Base-by-base conservation (phyloP, 441 rosid genomes). In the Erysimum cheiri region DNA sequence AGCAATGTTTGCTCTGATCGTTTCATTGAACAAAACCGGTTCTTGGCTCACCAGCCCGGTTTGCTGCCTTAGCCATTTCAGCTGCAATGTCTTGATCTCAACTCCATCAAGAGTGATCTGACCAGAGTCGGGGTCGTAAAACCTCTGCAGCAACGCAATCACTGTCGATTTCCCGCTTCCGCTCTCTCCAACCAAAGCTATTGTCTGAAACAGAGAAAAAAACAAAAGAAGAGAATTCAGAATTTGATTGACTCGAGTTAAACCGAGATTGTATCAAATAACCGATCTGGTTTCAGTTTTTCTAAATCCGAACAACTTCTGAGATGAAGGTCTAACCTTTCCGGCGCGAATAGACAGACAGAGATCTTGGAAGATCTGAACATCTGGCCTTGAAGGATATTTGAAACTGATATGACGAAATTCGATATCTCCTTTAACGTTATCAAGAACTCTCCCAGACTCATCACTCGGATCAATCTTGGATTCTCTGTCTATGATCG, bases 171-270 rank as follows among this genome's bases (percentile, higher is more conserved):
- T 92, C 1, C 96, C 93, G 5, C 94, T 77, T 41, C 98, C 97
- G 44, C 98, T 94, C 70, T 94, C 99, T 76, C 97, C 99, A 26
- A 94, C 98, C 60, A 92, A 74, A 70, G 98, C 98, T 40, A 90
- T 86, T 19, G 90, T 86, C 98, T 92, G 84, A 71, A 56, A 70
- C 57, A 73, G 8, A 33, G 48, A 3, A 8, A 60, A 12, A 33
- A 12, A 64, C 15, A 6, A 19, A 35, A 11, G 9, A 28, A 32
- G 9, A 59, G 59, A 58, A 12, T 47, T 60, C 4, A 46, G 6
- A 28, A 17, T 36, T 31, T 43, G 3, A 4, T 5, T 47, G 31
- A 73, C 2, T 47, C 8, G 8, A 15, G n/a, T 56, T 69, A 6
- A 43, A 12, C 44, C 14, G 8, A 41, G 28, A 40, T 14, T 10